Evolutionary conservation across 1,284 basidiomycete genomes (phyloP).

Genomic region (Trichosporon asahii): DNA sequence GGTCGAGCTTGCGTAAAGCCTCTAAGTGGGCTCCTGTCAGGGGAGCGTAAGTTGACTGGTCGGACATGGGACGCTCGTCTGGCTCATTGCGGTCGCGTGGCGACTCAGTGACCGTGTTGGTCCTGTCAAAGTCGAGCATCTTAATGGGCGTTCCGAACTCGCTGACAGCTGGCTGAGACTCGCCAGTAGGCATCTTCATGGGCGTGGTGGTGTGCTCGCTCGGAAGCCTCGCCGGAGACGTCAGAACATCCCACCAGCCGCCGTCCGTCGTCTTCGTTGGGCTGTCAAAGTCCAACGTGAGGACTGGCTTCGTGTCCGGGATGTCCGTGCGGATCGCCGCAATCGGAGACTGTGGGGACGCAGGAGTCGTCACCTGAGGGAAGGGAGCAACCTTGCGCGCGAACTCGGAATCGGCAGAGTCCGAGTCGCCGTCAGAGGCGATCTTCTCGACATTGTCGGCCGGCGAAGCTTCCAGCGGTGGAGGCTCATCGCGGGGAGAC

Average conservation of each 20-base stretch:
- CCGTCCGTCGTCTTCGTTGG: not conserved
- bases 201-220: not conserved
- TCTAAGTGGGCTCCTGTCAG: not conserved
- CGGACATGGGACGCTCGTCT: not conserved
- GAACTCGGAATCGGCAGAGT: constrained; percentile 14
- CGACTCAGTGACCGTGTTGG: not conserved
- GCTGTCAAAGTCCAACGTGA: not conserved
- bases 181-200: not conserved
- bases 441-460: constrained; percentile 18
- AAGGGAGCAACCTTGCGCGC: constrained; percentile 9
- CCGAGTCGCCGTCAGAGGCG: constrained; percentile 13
- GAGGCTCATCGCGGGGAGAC: not conserved
- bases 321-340: not conserved
- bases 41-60: not conserved
- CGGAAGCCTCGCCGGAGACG: not conserved
- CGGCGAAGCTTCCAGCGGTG: not conserved
- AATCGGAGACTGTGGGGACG: not conserved
- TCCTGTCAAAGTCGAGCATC: not conserved
- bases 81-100: not conserved
- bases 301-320: not conserved
- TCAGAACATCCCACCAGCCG: constrained; percentile 23
- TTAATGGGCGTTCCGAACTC: not conserved
- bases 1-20: constrained; percentile 4
- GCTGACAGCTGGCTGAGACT: not conserved
- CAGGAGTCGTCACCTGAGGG: not conserved